Evolutionary conservation across 306 rosid species (phyloP), one percentile per base, ranked within the genome.

Genomic region (Vicia faba): DNA sequence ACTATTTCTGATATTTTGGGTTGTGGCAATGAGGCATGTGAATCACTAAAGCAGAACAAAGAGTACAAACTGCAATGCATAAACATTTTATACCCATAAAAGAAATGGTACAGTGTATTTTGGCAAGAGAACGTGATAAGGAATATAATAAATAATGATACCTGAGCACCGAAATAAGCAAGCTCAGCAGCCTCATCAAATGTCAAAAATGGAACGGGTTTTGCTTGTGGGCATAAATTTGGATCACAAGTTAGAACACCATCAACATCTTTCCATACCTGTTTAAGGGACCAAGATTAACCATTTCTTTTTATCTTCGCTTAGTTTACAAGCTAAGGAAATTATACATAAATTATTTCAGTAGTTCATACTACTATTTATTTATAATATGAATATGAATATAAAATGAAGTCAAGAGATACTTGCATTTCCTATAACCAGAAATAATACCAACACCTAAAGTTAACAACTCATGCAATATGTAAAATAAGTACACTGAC

Each of bases 141-240:
- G 40, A 71, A 58, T 38, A 63, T 46, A 63, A 64, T 15, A 14
- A 71, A 63, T 46, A 63, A 64, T 15, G 16, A 71, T 81, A 92
- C 98, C 96, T 92, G 98, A 72, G 98, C 98, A 81, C 98, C 98
- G 77, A 89, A 92, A 80, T 92, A 89, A 66, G 98, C 98, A 81
- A 92, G 98, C 70, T 92, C 96, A 28, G 98, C 96, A 61, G 98
- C 96, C 86, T 92, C 98, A 15, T 89, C 98, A 75, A 92, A 92
- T 57, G 96, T 92, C 89, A 92, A 83, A 81, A 71, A 82, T 14
- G 98, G 96, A 43, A 92, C 98, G 36, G 96, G 95, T 80, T 82
- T 46, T 64, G 98, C 96, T 31, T 15, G 77, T 25, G 84, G 73
- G 63, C 84, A 86, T 75, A 92, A 81, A 62, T 89, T 85, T 36